Conservation (phyloP, 306 rosid genomes). For the Vigna nakashimae region DNA sequence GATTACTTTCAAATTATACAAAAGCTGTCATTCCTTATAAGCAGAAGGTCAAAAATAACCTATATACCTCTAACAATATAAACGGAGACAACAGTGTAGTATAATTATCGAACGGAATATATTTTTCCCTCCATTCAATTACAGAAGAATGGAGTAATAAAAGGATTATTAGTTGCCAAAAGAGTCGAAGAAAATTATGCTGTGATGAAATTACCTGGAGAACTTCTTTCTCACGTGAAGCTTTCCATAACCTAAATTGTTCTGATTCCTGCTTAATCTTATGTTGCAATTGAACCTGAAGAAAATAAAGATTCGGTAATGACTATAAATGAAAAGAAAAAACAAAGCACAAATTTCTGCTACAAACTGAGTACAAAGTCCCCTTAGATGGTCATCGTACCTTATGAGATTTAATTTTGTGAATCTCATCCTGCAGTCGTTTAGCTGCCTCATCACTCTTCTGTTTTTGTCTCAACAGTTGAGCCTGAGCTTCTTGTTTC, state of each 20-base stretch:
- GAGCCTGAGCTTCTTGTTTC: slow-evolving; percentile 97
- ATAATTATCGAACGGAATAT: background rate
- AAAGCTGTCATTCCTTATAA: background rate
- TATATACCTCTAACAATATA: background rate
- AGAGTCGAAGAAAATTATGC: background rate
- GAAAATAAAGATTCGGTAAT: slow-evolving; percentile 27
- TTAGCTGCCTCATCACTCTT: slow-evolving; percentile 93
- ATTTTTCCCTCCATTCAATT: background rate
- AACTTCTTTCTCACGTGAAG: slow-evolving; percentile 94
- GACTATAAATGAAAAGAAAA: background rate
- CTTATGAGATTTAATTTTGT: slow-evolving; percentile 95
- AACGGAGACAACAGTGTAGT: background rate
- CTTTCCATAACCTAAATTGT: slow-evolving; percentile 96
- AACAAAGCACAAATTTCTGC: background rate
- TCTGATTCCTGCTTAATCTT: slow-evolving; percentile 98
- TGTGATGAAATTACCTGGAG: slow-evolving; percentile 72
- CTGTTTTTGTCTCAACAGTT: slow-evolving; percentile 87
- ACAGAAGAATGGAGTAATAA: slow-evolving; percentile 9
- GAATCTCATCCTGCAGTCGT: slow-evolving; percentile 93
- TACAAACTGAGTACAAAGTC: slow-evolving; percentile 11
- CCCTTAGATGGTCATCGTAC: slow-evolving; percentile 40
- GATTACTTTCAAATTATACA: background rate
- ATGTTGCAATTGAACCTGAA: slow-evolving; percentile 92
- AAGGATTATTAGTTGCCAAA: background rate
- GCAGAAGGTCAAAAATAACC: background rate